Percentiles rank a stretch among this genome's conserved stretches.
Evolutionary conservation across 2,329 filamentous ascomycete species (phyloP).

Genomic region (Furcasterigmium furcatum): DNA sequence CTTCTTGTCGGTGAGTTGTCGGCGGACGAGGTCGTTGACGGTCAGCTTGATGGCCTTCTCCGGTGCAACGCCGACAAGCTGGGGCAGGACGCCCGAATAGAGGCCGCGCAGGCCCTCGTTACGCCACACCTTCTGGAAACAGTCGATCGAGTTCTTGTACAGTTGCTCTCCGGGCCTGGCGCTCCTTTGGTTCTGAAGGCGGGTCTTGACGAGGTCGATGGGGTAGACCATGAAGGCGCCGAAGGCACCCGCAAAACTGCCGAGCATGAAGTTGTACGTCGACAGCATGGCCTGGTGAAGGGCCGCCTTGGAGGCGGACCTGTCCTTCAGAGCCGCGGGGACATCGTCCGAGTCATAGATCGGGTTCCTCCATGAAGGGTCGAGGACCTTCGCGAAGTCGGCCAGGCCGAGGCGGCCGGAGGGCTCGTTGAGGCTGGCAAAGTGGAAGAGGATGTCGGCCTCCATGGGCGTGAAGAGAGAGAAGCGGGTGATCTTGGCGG

Average conservation of each 20-base stretch:
- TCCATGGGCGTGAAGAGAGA: constrained; percentile 98
- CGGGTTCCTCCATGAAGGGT: constrained; percentile 81
- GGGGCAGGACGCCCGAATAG: constrained; percentile 92
- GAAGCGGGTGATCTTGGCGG: constrained; percentile 86
- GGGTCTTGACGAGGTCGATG: constrained; percentile 97
- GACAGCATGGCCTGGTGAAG: constrained; percentile 70
- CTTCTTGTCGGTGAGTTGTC: constrained; percentile 68
- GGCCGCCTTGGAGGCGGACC: constrained; percentile 46
- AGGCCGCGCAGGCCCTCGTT: constrained; percentile 89
- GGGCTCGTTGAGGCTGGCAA: constrained; percentile 86
- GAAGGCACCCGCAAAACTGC: constrained; percentile 89
- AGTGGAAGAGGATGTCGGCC: constrained; percentile 97
- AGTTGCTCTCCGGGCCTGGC: constrained; percentile 78
- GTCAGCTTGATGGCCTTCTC: constrained; percentile 99
- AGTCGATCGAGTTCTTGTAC: constrained; percentile 98
- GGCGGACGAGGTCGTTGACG: constrained; percentile 89
- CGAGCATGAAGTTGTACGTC: constrained; percentile 84
- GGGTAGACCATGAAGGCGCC: constrained; percentile 99
- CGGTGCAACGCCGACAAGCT: constrained; percentile 95
- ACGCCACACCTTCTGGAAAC: constrained; percentile 84
- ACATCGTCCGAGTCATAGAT: constrained; percentile 47
- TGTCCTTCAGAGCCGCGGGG: constrained; percentile 37
- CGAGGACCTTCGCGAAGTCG: constrained; percentile 93
- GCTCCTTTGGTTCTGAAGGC: constrained; percentile 94
- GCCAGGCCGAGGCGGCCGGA: constrained; percentile 77